Percentiles rank a stretch among this genome's conserved stretches.
phyloP scores from a whole-genome alignment of 2,329 filamentous ascomycete genomes.

The Exophiala sideris region DNA sequence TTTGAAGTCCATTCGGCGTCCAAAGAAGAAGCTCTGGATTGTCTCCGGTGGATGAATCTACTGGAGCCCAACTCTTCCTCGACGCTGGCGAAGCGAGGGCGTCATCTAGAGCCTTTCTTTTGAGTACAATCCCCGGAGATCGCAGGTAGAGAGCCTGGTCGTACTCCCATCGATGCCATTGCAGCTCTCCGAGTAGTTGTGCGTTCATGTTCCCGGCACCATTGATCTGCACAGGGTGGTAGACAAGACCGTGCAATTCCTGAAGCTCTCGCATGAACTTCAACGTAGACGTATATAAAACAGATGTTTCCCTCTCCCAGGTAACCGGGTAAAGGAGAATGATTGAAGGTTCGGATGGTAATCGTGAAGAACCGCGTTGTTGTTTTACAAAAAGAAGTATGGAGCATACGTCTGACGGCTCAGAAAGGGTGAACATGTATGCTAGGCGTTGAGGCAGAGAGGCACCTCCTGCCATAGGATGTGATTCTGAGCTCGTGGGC shows the following conservation, averaged over 20 bases:
- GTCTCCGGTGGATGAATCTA: slow-evolving; percentile 19
- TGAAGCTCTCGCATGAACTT: slow-evolving; percentile 39
- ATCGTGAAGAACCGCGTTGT: slow-evolving; percentile 22
- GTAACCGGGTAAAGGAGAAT: slow-evolving; percentile 47
- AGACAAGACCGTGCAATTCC: slow-evolving; percentile 38
- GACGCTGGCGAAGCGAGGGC: slow-evolving; percentile 30
- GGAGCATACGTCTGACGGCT: slow-evolving; percentile 44
- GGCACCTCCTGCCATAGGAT: too few species aligned
- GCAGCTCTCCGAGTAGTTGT: slow-evolving; percentile 26
- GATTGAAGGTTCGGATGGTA: slow-evolving; percentile 39
- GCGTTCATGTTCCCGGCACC: slow-evolving; percentile 17
- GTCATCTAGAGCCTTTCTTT: slow-evolving; percentile 38
- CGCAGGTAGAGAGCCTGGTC: slow-evolving; percentile 44
- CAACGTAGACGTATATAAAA: slow-evolving; percentile 32
- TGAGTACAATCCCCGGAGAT: slow-evolving; percentile 40
- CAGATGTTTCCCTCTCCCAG: slow-evolving; percentile 35
- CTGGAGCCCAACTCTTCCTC: slow-evolving; percentile 19
- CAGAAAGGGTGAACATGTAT: slow-evolving; percentile 44
- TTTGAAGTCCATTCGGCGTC: slow-evolving; percentile 20
- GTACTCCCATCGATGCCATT: slow-evolving; percentile 31
- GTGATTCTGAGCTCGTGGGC: too few species aligned
- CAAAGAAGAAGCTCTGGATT: slow-evolving; percentile 25
- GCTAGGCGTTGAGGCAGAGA: slow-evolving; percentile 13
- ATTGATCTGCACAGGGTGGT: slow-evolving; percentile 24
- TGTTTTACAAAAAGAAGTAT: slow-evolving; percentile 43